phyloP scores from a whole-genome alignment of 805 yeast species.

The Candida chauliodis region DNA sequence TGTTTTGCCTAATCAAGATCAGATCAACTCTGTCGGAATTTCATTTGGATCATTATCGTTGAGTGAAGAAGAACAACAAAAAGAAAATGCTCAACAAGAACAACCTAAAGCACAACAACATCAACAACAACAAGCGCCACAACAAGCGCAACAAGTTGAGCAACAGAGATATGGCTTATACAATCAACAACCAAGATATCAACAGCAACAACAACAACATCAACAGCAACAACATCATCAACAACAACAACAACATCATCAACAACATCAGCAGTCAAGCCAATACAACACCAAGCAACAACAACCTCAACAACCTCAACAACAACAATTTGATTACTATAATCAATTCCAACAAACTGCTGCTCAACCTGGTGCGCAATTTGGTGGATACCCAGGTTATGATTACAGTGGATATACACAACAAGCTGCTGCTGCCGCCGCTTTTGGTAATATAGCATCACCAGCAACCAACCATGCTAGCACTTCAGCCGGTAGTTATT shows the following conservation, averaged over 20 bases:
- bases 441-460: constrained; percentile 25
- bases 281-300: constrained; percentile 14
- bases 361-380: constrained; percentile 40
- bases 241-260: constrained; percentile 19
- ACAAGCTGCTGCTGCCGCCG: constrained; percentile 28
- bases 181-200: constrained; percentile 18
- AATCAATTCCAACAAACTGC: constrained; percentile 38
- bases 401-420: constrained; percentile 40
- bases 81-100: constrained; percentile 15
- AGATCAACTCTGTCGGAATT: constrained; percentile 49
- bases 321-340: constrained; percentile 28
- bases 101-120: constrained; percentile 13
- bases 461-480: constrained; percentile 25
- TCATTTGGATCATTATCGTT: constrained; percentile 60
- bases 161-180: constrained; percentile 13
- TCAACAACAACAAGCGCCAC: constrained; percentile 11
- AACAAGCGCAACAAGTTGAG: constrained; percentile 11
- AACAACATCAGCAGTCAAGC: constrained; percentile 17
- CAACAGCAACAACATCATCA: constrained; percentile 17
- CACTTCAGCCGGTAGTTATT: constrained; percentile 15
- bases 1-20: constrained; percentile 52
- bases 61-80: constrained; percentile 36
- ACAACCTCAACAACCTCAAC: constrained; percentile 16
- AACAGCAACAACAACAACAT: too few relatives aligned
- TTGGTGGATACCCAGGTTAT: constrained; percentile 41